Base-by-base conservation (phyloP, 2,329 filamentous ascomycete species). In the Tolypocladium tundrense region DNA sequence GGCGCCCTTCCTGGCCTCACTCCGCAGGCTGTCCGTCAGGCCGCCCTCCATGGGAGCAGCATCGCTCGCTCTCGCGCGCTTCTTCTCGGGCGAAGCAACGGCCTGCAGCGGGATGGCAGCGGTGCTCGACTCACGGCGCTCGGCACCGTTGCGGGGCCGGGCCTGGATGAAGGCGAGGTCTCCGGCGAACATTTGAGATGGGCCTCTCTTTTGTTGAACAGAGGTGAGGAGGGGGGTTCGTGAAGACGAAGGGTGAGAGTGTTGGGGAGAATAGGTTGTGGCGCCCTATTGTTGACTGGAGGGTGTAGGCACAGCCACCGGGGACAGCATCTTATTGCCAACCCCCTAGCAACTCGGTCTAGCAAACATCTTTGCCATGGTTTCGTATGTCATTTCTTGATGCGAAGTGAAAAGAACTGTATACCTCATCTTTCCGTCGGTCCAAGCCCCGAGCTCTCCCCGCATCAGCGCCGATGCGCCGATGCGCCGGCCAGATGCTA, bases 111-210 rank as follows among this genome's bases (percentile, higher is more conserved):
- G 45, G 19, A 52, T 41, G 21, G 37, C 35, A 6, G 16, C 7
- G 33, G 42, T 14, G 43, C 21, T 45, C 21, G 21, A 27, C 43
- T 16, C 27, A 13, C 21, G 43, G 9, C 21, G 21, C 43, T 16
- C 21, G 21, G 43, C 21, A 9, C 14, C 21, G 21, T 27, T 45
- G 43, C 43, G 21, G 8, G 43, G 21, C 42, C 21, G 21, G 43
- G 56, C 53, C 40, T 57, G 64, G 58, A 70, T 63, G 60, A 63
- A 64, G 21, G 62, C 41, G 33, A 70, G 61, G 53, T 70, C 68
- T 42, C 63, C 67, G 19, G 63, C 60, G 57, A 69, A 70, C 68
- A 70, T 70, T 14, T 14, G 21, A 7, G 1, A 16, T 2, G 14
- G 2, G 8, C 8, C 14, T 40, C 21, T 13, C 14, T 14, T 8